Evolutionary conservation across 768 basidiomycete genomes (phyloP).

Genomic region (Tulasnella sp.): DNA sequence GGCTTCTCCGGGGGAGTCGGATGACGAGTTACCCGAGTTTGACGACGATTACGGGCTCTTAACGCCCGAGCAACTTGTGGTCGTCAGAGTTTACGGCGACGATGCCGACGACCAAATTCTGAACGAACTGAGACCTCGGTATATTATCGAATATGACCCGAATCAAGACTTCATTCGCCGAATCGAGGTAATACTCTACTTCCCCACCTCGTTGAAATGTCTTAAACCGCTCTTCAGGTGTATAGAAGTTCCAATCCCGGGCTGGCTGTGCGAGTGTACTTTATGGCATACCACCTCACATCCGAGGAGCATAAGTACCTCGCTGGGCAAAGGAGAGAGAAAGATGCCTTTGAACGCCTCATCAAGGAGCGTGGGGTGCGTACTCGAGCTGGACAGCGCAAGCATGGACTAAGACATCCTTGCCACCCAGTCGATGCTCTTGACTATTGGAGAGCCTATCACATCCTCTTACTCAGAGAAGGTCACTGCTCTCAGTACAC

Average conservation of each 20-base stretch:
- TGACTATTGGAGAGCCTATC: conserved; percentile 48
- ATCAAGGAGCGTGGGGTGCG: conserved; percentile 86
- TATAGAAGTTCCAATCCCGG: conserved; percentile 80
- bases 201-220: not conserved
- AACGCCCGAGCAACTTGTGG: conserved; percentile 61
- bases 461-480: conserved; percentile 22
- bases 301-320: conserved; percentile 96
- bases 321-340: conserved; percentile 77
- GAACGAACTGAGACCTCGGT: conserved; percentile 77
- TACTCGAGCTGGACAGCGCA: no score
- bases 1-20: not conserved
- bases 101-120: conserved; percentile 87
- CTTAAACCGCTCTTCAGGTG: conserved; percentile 39
- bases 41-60: conserved; percentile 69
- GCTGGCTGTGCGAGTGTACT: conserved; percentile 78
- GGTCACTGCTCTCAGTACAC: conserved; percentile 70
- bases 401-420: no score
- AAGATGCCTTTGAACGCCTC: conserved; percentile 83
- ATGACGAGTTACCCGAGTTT: no score
- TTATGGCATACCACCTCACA: conserved; percentile 88
- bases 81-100: conserved; percentile 81
- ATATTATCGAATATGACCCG: conserved; percentile 93
- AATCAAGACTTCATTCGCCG: conserved; percentile 86
- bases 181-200: conserved; percentile 57
- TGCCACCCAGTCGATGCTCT: conserved; percentile 63